Evolutionary conservation across 768 basidiomycete genomes (phyloP).

Genomic region (Tylopilus subfusipes): DNA sequence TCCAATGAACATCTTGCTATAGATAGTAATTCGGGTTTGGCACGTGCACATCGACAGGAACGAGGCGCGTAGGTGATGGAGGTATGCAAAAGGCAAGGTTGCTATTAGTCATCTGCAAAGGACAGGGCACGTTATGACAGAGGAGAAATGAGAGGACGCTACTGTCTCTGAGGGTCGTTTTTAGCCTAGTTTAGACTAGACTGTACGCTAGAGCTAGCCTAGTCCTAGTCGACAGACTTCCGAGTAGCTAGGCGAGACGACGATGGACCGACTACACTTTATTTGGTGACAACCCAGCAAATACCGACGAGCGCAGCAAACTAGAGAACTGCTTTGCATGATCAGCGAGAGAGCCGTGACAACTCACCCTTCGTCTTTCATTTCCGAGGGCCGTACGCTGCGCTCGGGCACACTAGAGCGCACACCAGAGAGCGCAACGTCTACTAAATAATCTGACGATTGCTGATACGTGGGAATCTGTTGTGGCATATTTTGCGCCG

Average conservation of each 20-base stretch:
- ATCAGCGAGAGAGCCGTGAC: constrained; percentile 9
- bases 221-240: constrained; percentile 60
- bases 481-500: constrained; percentile 49
- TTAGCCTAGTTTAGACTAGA: constrained; percentile 82
- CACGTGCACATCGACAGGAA: constrained; percentile 27
- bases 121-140: constrained; percentile 60
- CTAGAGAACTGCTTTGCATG: constrained; percentile 1
- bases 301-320: constrained; percentile 20
- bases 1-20: constrained; percentile 99
- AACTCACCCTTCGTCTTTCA: constrained; percentile 99
- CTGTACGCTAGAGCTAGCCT: constrained; percentile 75
- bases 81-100: constrained; percentile 45
- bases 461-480: constrained; percentile 80
- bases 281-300: constrained; percentile 28
- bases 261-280: constrained; percentile 42
- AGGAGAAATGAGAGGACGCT: constrained; percentile 61
- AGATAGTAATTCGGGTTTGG: constrained; percentile 29
- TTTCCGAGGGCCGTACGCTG: constrained; percentile 78
- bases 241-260: constrained; percentile 43
- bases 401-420: constrained; percentile 50
- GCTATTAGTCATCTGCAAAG: constrained; percentile 79
- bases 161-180: constrained; percentile 61
- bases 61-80: constrained; percentile 25
- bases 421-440: constrained; percentile 33
- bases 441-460: constrained; percentile 50